These are phyloP conservation scores for Orbilia oligospora DNA, from an alignment of 2,329 filamentous ascomycete genomes.

Conservation along the genomic window DNA sequence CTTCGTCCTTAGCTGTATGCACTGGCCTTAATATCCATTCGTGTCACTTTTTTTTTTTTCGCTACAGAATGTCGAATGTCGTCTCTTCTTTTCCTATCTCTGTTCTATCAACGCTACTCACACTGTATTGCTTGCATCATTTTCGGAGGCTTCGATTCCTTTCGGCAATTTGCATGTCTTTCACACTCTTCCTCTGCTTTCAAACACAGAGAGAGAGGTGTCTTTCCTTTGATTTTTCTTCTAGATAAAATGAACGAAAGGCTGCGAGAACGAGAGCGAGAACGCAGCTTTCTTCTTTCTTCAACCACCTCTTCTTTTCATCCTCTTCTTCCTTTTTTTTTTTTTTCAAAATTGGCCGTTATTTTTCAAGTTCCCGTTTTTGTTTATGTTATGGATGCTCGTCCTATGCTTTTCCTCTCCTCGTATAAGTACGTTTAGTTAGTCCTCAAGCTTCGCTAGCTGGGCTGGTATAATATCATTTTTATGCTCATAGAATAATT, in stretches of 20 bases:
- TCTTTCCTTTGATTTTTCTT: conserved; percentile 5
- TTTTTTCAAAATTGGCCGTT: conserved; percentile 1
- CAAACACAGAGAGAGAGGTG: not conserved
- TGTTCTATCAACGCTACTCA: conserved; percentile 21
- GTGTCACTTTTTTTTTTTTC: conserved; percentile 16
- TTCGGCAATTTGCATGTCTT: conserved; percentile 38
- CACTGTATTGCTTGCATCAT: conserved; percentile 48
- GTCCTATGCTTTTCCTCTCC: not conserved
- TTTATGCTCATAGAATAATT: conserved; percentile 10
- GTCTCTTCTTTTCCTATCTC: conserved; percentile 12
- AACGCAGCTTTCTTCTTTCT: not conserved
- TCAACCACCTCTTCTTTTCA: too few relatives aligned
- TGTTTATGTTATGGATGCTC: conserved; percentile 10
- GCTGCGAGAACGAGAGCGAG: not conserved
- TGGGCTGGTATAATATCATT: conserved; percentile 28
- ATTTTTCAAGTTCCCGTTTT: not conserved
- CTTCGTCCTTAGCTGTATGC: not conserved
- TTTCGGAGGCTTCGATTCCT: conserved; percentile 50
- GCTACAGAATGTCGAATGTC: conserved; percentile 35
- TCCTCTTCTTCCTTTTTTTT: too few relatives aligned
- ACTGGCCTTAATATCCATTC: not conserved
- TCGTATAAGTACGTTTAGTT: conserved; percentile 21
- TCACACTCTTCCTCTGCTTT: not conserved
- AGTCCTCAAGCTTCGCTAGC: conserved; percentile 21
- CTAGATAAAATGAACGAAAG: conserved; percentile 22